Base-by-base conservation (phyloP, 164 flowering plant genomes). In the Warburgia ugandensis region DNA sequence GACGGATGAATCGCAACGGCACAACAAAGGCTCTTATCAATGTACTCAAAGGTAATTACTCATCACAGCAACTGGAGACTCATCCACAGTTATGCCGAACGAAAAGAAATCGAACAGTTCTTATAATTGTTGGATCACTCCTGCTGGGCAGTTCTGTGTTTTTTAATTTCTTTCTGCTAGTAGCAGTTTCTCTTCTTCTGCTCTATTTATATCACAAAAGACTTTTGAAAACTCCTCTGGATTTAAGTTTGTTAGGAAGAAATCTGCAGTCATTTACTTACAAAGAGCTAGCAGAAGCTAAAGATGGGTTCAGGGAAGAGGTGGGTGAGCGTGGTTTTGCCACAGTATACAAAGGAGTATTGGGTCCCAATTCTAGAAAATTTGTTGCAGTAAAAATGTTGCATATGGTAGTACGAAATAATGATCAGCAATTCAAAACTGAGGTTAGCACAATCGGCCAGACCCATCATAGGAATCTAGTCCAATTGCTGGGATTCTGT, bases 301-400 rank as follows among this genome's bases (percentile, higher is more conserved):
- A 61, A 6, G 28, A 50, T 33, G 59, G 62, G 1, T 68, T 68
- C 58, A 51, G 56, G 35, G 59, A 68, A 29, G 62, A 54, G 23
- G 21, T 68, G 25, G 72, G 68, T 3, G 51, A 31, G 37, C 65
- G 72, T n/a, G 44, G 68, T 25, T 68, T 58, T 22, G 68, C 60
- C 3, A 46, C 19, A 10, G 65, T 68, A n/a, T 68, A 55, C 21
- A 68, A 63, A 48, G 72, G 72, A 3, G 8, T 49, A 11, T 37
- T 2, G 10, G 26, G 22, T 2, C 7, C 17, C 13, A 16, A 26
- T 3, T 35, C 19, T 2, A 20, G 21, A 11, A 20, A 19, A 7
- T 27, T 48, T 2, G 55, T 66, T 2, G 71, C 68, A 21, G 64
- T 59, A 2, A 68, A 68, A 61, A 59, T 29, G 38, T 29, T 68